Conservation (phyloP, 805 yeast species). For the Spathaspora gorwiae region DNA sequence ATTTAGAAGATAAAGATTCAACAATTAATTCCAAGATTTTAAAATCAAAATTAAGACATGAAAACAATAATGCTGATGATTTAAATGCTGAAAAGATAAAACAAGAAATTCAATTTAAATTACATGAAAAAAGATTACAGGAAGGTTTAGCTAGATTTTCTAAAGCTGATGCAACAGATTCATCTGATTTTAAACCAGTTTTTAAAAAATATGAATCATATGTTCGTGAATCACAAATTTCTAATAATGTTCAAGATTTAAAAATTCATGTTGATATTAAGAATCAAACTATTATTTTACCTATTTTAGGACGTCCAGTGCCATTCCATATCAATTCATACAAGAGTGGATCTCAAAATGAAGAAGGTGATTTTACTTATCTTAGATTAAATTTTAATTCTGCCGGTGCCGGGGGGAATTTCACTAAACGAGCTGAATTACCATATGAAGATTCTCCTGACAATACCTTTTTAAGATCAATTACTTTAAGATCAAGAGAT, state of each 20-base stretch:
- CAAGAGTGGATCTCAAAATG: constrained; percentile 91
- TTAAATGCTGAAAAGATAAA: constrained; percentile 68
- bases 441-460: constrained; percentile 89
- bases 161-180: constrained; percentile 69
- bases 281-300: constrained; percentile 83
- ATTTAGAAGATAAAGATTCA: constrained; percentile 23
- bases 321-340: constrained; percentile 95
- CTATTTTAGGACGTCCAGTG: constrained; percentile 93
- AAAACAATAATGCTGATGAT: constrained; percentile 68
- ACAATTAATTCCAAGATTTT: constrained; percentile 55
- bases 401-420: constrained; percentile 79
- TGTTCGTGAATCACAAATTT: constrained; percentile 89
- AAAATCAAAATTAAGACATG: constrained; percentile 75
- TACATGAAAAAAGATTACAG: constrained; percentile 80
- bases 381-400: constrained; percentile 87
- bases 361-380: constrained; percentile 93
- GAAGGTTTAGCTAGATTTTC: constrained; percentile 81
- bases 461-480: constrained; percentile 79
- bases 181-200: constrained; percentile 58
- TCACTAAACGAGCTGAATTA: constrained; percentile 66
- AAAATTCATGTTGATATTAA: constrained; percentile 83
- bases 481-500: constrained; percentile 86
- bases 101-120: constrained; percentile 73
- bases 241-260: constrained; percentile 74
- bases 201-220: constrained; percentile 93